Percentiles rank a stretch among this genome's conserved stretches.
Evolutionary conservation across 2,329 filamentous ascomycete species (phyloP).

Genomic region (Cordyceps cateniannulata): DNA sequence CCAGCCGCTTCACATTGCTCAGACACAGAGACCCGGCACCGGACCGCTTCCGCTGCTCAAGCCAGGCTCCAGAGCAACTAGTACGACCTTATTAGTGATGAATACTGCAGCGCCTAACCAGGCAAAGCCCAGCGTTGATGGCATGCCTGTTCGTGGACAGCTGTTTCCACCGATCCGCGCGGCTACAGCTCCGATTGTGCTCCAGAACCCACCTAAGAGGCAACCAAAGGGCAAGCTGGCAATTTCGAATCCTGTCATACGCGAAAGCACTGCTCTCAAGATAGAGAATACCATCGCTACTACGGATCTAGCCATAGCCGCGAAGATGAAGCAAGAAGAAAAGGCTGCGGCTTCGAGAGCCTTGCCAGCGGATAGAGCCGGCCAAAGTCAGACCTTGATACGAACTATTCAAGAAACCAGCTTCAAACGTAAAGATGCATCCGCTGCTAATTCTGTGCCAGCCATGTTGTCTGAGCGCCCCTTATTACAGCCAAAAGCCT

Average conservation of each 20-base stretch:
- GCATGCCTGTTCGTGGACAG: constrained; percentile 32
- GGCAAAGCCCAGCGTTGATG: constrained; percentile 30
- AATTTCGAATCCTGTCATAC: constrained; percentile 45
- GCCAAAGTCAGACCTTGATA: neutral
- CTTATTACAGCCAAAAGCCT: constrained; percentile 20
- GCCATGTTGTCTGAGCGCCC: neutral
- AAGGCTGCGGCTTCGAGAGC: neutral
- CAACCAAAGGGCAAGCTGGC: constrained; percentile 31
- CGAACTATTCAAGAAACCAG: neutral
- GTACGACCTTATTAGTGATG: constrained; percentile 29
- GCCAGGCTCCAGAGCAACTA: neutral
- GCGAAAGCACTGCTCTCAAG: constrained; percentile 27
- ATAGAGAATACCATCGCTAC: constrained; percentile 41
- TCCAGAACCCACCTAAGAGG: constrained; percentile 19
- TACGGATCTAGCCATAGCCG: constrained; percentile 44
- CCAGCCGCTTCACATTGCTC: neutral
- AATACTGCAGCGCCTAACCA: constrained; percentile 31
- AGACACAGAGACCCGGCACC: neutral
- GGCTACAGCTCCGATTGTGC: constrained; percentile 19
- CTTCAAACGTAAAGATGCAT: constrained; percentile 31
- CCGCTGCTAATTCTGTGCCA: neutral
- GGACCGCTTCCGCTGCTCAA: neutral
- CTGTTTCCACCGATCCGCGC: constrained; percentile 36
- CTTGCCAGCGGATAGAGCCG: neutral
- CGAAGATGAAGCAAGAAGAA: constrained; percentile 38